Base-by-base conservation (phyloP, 1,284 basidiomycete genomes). In the Boletus sp. region DNA sequence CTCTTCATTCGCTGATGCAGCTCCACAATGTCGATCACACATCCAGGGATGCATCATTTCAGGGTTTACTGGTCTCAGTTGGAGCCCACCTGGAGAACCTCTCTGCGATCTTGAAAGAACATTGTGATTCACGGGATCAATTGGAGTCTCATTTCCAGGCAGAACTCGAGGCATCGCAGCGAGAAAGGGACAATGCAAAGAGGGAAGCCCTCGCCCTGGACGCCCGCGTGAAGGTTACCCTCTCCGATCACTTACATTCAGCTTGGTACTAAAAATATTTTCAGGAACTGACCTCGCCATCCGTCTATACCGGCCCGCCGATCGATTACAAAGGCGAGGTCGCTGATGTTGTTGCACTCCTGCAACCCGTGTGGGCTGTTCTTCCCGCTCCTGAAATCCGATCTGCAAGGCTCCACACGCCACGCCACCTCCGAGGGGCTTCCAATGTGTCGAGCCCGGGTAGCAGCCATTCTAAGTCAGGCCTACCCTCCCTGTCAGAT, bases 351-450 rank as follows among this genome's bases (percentile, higher is more conserved):
- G 71, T 82, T 38, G 69, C 80, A 3, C 66, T 84, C 22, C 77
- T 94, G 26, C 75, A 77, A 41, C 80, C 85, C 6, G 58, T 93
- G n/a, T 94, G 91, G 91, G 66, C 73, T 4, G 73, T 84, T 29
- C 77, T 94, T 0, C 91, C 92, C 7, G 85, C 88, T 1, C 81
- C 87, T 5, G 84, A 88, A 64, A 76, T 81, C 16, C 84, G 91
- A 32, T 81, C 80, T 2, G 70, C 79, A 43, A 87, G 83, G 55
- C 77, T 90, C 47, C 72, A 74, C 13, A 61, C 61, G 12, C 69
- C 66, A 25, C 73, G 76, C 26, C 64, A 73, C 42, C 76, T 80
- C 59, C 74, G 78, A 27, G 67, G 33, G 70, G 71, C 44, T 68
- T 78, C 19, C 61, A 71, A 41, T 41, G 53, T 45, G 29, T 55